Percentiles rank a stretch among this genome's conserved stretches.
Conservation (phyloP, 1,139 yeast species). For the Casaregolazyma lundiana region DNA sequence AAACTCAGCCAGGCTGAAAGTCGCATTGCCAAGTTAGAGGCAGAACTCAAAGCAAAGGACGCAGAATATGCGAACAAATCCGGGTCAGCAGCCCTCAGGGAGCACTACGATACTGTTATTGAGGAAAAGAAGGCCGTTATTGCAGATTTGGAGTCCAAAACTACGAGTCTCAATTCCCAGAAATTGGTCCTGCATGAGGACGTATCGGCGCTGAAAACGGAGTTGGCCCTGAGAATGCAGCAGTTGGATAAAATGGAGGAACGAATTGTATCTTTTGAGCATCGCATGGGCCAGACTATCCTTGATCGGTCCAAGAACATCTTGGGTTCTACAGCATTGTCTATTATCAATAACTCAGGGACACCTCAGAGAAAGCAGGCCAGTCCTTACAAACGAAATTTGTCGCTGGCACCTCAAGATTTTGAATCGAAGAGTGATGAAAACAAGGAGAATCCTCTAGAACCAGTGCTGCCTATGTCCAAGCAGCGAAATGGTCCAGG, state of each 20-base stretch:
- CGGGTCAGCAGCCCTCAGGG: neutral
- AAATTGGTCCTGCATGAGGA: conserved; percentile 25
- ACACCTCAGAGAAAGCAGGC: conserved; percentile 12
- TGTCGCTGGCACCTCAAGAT: conserved; percentile 25
- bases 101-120: conserved; percentile 3
- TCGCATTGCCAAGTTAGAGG: conserved; percentile 7
- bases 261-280: conserved; percentile 29
- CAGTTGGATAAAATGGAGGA: conserved; percentile 28
- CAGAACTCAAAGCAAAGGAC: conserved; percentile 1
- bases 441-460: conserved; percentile 1
- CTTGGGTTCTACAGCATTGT: conserved; percentile 32
- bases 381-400: conserved; percentile 22
- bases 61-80: conserved; percentile 7
- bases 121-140: conserved; percentile 17
- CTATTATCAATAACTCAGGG: conserved; percentile 24
- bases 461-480: conserved; percentile 12
- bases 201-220: conserved; percentile 25
- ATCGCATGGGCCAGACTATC: conserved; percentile 25
- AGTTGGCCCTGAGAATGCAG: conserved; percentile 25
- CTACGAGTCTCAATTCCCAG: conserved; percentile 20
- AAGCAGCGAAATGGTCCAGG: conserved; percentile 13
- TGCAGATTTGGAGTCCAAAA: conserved; percentile 15
- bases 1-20: neutral
- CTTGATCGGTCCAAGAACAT: conserved; percentile 32
- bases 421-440: conserved; percentile 5